Evolutionary conservation across 2,329 filamentous ascomycete species (phyloP), one percentile per base, ranked within the genome.

Genomic region (Colletotrichum sp.): DNA sequence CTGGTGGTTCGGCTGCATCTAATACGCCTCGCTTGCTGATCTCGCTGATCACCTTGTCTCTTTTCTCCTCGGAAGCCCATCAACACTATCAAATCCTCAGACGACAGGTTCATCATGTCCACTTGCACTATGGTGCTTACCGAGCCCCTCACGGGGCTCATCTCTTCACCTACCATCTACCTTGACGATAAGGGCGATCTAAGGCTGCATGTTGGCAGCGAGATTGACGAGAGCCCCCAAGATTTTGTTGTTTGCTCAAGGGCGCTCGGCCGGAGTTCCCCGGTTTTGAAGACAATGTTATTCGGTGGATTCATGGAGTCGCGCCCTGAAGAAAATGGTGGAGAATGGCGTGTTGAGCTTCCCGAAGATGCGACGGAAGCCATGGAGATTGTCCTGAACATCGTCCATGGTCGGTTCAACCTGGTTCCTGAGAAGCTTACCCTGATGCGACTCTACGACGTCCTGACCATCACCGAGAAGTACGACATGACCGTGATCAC

Each of bases 281-380:
- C 73, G 3, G 75, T 81, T 3, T 79, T 77, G 69, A 81, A 80
- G 64, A 68, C 21, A 2, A 76, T 82, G 60, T 76, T 82, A 9
- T 79, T 79, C 10, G 81, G 81, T 9, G 77, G 74, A 7, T 81
- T 80, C 30, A 72, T 75, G 2, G 80, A 82, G 67, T 79, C 79
- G 2, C 77, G 74, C n/a, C 75, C 72, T 10, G 57, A 67, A 0
- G 71, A 65, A 18, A 68, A 52, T 7, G 67, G 60, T 6, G 61
- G 71, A 1, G 77, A 81, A 13, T 82, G 80, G 81, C 55, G 60
- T 7, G 74, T 82, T 7, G 66, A 74, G 9, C 77, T 84, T 26
- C 83, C 82, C 12, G 82, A 83, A n/a, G 83, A 84, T 63, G 72
- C 82, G 10, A 78, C 83, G 7, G 76, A 75, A 36, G 78, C 82